A percentile compares a stretch with the other conserved stretches of the same genome.
phyloP scores from a whole-genome alignment of 176 grass and related monocot species.

The Paspalum vaginatum region DNA sequence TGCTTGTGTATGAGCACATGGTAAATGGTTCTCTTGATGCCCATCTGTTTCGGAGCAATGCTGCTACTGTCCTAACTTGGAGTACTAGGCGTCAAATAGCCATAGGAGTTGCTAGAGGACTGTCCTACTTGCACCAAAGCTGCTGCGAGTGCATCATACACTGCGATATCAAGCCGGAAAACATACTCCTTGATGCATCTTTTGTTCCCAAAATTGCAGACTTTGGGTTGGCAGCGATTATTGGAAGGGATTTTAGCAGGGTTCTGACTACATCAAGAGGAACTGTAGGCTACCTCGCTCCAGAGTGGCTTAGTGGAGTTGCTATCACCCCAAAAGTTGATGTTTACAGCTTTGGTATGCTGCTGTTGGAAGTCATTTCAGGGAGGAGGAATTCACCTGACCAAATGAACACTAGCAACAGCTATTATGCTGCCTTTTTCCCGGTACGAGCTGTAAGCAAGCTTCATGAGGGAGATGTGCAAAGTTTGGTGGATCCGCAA shows the following conservation, averaged over 20 bases:
- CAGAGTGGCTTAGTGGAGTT: constrained; percentile 48
- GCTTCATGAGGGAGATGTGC: not conserved
- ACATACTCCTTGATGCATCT: constrained; percentile 29
- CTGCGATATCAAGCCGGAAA: constrained; percentile 47
- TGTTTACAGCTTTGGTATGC: constrained; percentile 57
- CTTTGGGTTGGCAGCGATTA: constrained; percentile 49
- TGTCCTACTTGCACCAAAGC: constrained; percentile 44
- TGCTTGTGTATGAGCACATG: not conserved
- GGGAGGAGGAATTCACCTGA: constrained; percentile 36
- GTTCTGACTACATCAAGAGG: constrained; percentile 52
- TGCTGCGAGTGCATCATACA: constrained; percentile 50
- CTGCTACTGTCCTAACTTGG: not conserved
- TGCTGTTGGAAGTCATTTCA: constrained; percentile 50
- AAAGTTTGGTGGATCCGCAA: not conserved
- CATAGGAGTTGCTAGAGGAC: constrained; percentile 39
- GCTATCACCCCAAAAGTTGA: constrained; percentile 47
- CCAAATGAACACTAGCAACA: not conserved
- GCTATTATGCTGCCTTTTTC: not conserved
- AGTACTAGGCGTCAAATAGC: not conserved
- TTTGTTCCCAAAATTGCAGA: constrained; percentile 49
- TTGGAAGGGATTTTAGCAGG: constrained; percentile 49
- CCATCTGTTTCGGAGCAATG: not conserved
- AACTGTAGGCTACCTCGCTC: constrained; percentile 50
- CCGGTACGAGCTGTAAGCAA: not conserved
- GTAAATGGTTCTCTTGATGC: not conserved